Evolutionary conservation across 352 stramenopile species (phyloP), one percentile per base, ranked within the genome.

Genomic region (Thraustotheca clavata): DNA sequence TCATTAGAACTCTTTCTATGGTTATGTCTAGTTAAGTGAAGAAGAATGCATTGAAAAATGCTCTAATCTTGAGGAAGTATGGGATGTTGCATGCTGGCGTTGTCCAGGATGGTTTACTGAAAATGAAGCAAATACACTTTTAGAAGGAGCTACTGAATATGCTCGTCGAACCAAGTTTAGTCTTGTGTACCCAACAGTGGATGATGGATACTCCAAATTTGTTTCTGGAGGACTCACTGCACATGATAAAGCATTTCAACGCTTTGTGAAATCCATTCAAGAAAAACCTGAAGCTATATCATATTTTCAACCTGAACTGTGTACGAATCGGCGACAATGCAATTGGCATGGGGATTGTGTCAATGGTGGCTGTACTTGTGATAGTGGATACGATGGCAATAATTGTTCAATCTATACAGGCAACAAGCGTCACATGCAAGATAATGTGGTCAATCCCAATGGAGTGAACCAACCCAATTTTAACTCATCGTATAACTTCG

Each of bases 371-470:
- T 95, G 86, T 67, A 67, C 71, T 6, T 95, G 86, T 50, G 83
- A 92, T 59, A 68, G 49, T 22, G 75, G 71, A 31, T 95, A 88
- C 49, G 81, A 90, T 71, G 86, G 86, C 12, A 59, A 75, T 7
- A 88, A 77, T 48, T 95, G 86, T 71, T 91, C 91, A 61, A 76
- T 90, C n/a, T n/a, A n/a, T n/a, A n/a, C 9, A n/a, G n/a, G n/a
- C n/a, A n/a, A n/a, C n/a, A n/a, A n/a, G n/a, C n/a, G n/a, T n/a
- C n/a, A n/a, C n/a, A n/a, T n/a, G n/a, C n/a, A n/a, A n/a, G n/a
- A n/a, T n/a, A n/a, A n/a, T n/a, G n/a, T n/a, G n/a, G n/a, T n/a
- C n/a, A n/a, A n/a, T n/a, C n/a, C n/a, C n/a, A n/a, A n/a, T n/a
- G n/a, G n/a, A n/a, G n/a, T n/a, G n/a, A n/a, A n/a, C n/a, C n/a